Evolutionary conservation across 2,329 filamentous ascomycete species (phyloP), one percentile per base, ranked within the genome.

Genomic region (Pseudogymnoascus sp.): DNA sequence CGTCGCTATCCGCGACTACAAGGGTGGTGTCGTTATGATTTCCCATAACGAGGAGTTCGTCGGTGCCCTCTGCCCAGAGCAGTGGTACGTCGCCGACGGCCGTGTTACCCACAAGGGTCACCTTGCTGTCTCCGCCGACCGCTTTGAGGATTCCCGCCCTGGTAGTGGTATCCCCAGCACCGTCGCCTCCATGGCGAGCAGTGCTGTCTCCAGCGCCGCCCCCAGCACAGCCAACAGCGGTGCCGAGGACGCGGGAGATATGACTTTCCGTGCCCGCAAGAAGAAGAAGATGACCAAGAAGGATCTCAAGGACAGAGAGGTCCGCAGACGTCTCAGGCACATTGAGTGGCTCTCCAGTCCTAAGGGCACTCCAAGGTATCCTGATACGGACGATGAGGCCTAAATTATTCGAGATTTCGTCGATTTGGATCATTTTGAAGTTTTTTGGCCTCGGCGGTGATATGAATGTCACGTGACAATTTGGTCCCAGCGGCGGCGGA

Each of bases 201-300:
- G 78, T 2, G 83, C 80, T 43, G 82, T 81, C 59, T 79, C 77
- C 57, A 81, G 79, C 65, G 80, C 82, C 1, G 78, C 77, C 43
- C 79, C 79, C 57, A 85, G 86, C 57, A 86, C 88, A 1, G 86
- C 86, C 63, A 93, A 92, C 78, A 89, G 85, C 59, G 92, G 91
- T n/a, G 85, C 81, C 0, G 93, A 97, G 76, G 92, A 94, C 68
- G 86, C 85, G 63, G 81, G 78, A 70, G 82, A 81, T 63, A 84
- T 99, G 81, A 93, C 95, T 79, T 99, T 99, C 86, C 85, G 82
- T 75, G 81, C 89, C 8, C 86, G 82, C 76, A 94, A 92, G 83
- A 97, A 97, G 91, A 96, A 93, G 86, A 99, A 99, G 90, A 85
- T 94, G 85, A 99, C 94, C 62, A 90, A 95, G 80, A 92, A 92